Evolutionary conservation across 2,329 filamentous ascomycete species (phyloP), one percentile per base, ranked within the genome.

Genomic region (Coniella lustricola): DNA sequence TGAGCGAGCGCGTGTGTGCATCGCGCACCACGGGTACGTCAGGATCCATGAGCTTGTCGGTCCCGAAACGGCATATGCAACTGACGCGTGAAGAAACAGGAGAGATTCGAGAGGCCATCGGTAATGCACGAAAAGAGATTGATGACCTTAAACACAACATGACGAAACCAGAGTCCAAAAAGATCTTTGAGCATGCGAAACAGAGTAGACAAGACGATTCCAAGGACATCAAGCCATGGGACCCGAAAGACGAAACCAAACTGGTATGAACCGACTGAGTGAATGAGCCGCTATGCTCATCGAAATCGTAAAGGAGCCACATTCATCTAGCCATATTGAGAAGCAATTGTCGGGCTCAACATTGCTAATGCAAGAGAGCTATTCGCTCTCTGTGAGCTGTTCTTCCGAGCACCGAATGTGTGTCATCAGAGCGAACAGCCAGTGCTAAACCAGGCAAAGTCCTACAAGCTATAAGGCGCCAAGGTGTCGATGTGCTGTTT

Each of bases 211-310:
- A 72, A 46, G 70, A 74, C 34, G 75, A 81, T 37, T 74, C 77
- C 0, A 68, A 71, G 44, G 76, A 73, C 3, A 81, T 84, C 54
- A 76, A 72, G 55, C 72, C 74, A 2, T 84, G 81, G 81, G 71
- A 69, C 41, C 71, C 77, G 17, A 72, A 68, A 47, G 76, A 84
- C 32, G 70, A 83, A n/a, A 48, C 77, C 81, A 2, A 70, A 79
- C 53, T 84, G 80, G 79, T 71, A 75, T 51, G 63, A 37, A 3
- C 22, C 14, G 3, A 22, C 43, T 29, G 35, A 44, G 34, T 56
- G 38, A 58, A 33, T 10, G 13, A 50, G 13, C 18, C 39, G 31
- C 13, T 17, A 25, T 16, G 25, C 46, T 44, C 56, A 56, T 51
- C 41, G 59, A 62, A 47, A 10, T 10, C 25, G 25, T 29, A 29